Base-by-base conservation (phyloP, 805 yeast species). In the Candida nanaspora region DNA sequence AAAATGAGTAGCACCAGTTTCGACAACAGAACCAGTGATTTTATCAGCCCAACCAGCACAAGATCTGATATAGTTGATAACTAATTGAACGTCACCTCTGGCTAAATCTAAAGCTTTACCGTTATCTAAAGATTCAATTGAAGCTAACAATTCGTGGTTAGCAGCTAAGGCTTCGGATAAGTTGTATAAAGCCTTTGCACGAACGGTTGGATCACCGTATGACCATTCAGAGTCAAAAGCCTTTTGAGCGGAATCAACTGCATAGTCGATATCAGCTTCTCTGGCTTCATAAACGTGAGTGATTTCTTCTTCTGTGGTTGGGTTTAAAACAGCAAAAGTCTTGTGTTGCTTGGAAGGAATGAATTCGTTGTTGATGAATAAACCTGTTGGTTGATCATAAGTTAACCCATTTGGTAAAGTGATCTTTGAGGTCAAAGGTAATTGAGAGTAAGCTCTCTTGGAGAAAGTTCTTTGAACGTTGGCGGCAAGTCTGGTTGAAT, bases 1-100 rank as follows among this genome's bases (percentile, higher is more conserved):
- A 61, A 88, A 78, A 63, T 85, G 86, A 38, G 78, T 67, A 43
- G 65, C 61, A 46, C 89, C 91, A 38, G 94, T 80, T 61, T 86
- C 86, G 43, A 86, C 74, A 43, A 80, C 63, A 49, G 78, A 72
- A 53, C 96, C 96, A 50, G 71, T 74, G 49, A 85, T 66, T 70
- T 89, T 88, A 67, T 87, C 96, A 55, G 95, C 86, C 78, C 79
- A 86, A 48, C 96, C 96, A 43, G 89, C 96, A 62, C 86, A 81
- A 49, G 88, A 81, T 66, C 91, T 78, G 61, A 86, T 65, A 61
- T 82, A 83, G 50, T 72, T 72, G 35, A 82, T 73, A 39, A 81
- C 76, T 47, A 83, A 72, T 31, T 70, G 79, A 43, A 89, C 81
- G 59, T 88, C 96, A 45, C 86, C 87, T 49, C 74, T 66, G 21